Base-by-base conservation (phyloP, 768 basidiomycete genomes). In the Butyriboletus loyo region DNA sequence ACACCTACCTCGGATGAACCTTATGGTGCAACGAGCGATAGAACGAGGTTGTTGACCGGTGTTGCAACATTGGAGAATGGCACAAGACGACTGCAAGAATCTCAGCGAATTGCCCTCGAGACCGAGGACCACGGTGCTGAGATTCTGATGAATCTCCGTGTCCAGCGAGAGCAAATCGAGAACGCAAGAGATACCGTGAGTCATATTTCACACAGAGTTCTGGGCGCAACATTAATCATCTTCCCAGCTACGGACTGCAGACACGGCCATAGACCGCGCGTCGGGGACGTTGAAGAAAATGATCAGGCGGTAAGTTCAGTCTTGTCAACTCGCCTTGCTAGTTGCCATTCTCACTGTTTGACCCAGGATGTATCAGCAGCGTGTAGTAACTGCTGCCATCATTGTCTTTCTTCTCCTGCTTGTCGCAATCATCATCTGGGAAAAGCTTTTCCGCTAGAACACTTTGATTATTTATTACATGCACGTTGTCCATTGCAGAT, bases 101-200 rank as follows among this genome's bases (percentile, higher is more conserved):
- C 88, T 19, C 94, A 97, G 53, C 81, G 92, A 22, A 81, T 98
- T 36, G 96, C 96, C 10, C 73, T 99, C 30, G 96, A 99, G 76
- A 98, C 97, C 13, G 97, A 98, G 73, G 86, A 90, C 65, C 87
- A 98, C 39, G 97, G 97, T 9, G 87, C 93, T 11, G 93, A 93
- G 61, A 98, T 99, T 59, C 67, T 99, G 58, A 69, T 84, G 66
- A 93, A 89, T 67, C 76, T 99, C 56, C 73, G 93, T 49, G 75
- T 77, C 2, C 97, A 99, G 72, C 73, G 97, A 58, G 97, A 98
- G 65, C 92, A 94, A 71, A 95, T 99, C 53, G 88, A 94, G 75
- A 89, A 95, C 66, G 82, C 96, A 24, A 75, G 96, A 62, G 88
- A 90, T 71, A 95, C 90, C 40, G 92, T 96, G 54, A 36, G 86